Base-by-base conservation (phyloP, 352 stramenopile species). In the Pythium coloratum region DNA sequence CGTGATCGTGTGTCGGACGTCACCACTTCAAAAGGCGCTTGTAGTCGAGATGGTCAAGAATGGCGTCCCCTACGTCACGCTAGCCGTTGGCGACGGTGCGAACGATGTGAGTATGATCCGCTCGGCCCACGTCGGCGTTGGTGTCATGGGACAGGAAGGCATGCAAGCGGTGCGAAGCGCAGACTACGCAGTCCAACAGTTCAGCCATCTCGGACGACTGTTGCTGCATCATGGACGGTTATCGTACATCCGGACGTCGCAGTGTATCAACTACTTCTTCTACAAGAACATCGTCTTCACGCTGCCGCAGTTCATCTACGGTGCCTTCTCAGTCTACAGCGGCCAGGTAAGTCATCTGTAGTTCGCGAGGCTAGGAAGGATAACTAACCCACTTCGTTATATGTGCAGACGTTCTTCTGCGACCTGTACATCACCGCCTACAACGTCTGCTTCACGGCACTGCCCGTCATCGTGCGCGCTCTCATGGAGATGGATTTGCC, bases 61-160 rank as follows among this genome's bases (percentile, higher is more conserved):
- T 24, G 81, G 80, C 7, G 78, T 93, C 0, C 76, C 76, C 3
- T 85, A 86, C 58, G 81, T 93, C 34, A 98, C 96, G 5, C 84
- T 99, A 2, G 97, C 97, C 44, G 98, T 99, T 55, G 98, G 97
- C n/a, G 98, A 99, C 77, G 98, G 98, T 30, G 97, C 97, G 10
- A 99, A 99, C 68, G 98, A 99, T 73, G 97, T 99, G 32, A 97
- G 95, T 40, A 99, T 99, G 97, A 99, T 99, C 69, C 96, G 98
- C 62, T 95, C 97, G 62, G 97, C 97, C n/a, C 96, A 99, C 62
- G 94, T 99, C 56, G 98, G 98, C 14, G 90, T 99, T 20, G 98
- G 97, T 10, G 98, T 99, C 46, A 98, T 89, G 62, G 97, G 98
- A 0, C 90, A 99, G 71, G 98, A 99, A 80, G 98, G 98, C 3